Base-by-base conservation (phyloP, 2,329 filamentous ascomycete genomes). In the Huntiella omanensis region DNA sequence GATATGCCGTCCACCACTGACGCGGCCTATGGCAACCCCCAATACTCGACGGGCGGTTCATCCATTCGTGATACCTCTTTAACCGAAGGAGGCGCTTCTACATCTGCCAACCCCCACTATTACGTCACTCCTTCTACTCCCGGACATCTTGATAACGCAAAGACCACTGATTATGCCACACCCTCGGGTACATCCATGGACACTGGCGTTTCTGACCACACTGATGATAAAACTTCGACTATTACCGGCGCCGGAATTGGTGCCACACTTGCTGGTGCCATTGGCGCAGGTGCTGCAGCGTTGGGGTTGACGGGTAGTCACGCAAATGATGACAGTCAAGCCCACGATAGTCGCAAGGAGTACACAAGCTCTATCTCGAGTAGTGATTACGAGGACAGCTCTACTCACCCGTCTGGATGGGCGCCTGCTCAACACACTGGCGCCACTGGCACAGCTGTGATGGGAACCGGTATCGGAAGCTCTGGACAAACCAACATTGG, bases 231-330 rank as follows among this genome's bases (percentile, higher is more conserved):
- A 40, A 16, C 7, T 13, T 43, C 47, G 4, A 28, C 8, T 15
- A 17, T 35, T 22, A 10, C 16, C 13, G 28, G 19, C n/a, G 22
- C n/a, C 5, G 48, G 48, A 38, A 28, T 50, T 33, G 45, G 40
- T 7, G 45, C 45, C 12, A 47, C 40, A 34, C 38, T 50, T 42
- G 40, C 45, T 37, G 37, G 40, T 44, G 41, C 45, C 17, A 32
- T 50, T n/a, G 36, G 48, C 45, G 45, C 48, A 11, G 48, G 48
- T 32, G 48, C 45, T 37, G 45, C 48, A 12, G 45, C 48, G 12
- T 37, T 50, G 22, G 48, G 48, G 7, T 16, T 50, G 33, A 34
- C 40, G 5, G 22, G 33, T 12, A 50, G 40, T 32, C 48, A 50
- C 16, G 22, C 0, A 28, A 28, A 28, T 2, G 40, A 47, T 16